phyloP scores from a whole-genome alignment of 2,329 filamentous ascomycete genomes.

The Paracoccidioides lutzii region DNA sequence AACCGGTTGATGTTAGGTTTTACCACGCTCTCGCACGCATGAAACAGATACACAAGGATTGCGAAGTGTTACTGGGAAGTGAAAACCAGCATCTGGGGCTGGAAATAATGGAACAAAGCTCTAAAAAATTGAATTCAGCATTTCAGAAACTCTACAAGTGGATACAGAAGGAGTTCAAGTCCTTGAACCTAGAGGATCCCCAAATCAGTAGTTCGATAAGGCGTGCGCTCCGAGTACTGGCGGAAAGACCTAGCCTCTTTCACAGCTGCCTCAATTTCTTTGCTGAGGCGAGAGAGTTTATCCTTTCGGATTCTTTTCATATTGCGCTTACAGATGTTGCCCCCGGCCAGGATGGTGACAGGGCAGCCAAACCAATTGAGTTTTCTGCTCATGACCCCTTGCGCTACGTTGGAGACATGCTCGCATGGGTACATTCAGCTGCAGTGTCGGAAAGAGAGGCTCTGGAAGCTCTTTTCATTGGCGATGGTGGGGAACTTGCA shows the following conservation, averaged over 20 bases:
- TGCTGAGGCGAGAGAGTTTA: conserved; percentile 74
- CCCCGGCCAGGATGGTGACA: conserved; percentile 45
- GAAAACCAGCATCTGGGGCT: conserved; percentile 80
- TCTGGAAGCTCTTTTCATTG: conserved; percentile 79
- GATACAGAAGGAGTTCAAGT: conserved; percentile 88
- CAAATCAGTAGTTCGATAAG: conserved; percentile 80
- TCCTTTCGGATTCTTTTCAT: conserved; percentile 80
- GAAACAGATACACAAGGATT: conserved; percentile 79
- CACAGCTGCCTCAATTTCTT: conserved; percentile 90
- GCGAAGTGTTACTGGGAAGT: conserved; percentile 74
- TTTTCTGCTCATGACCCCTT: conserved; percentile 83
- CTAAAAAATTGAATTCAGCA: conserved; percentile 71
- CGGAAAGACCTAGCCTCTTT: conserved; percentile 80
- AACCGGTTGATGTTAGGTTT: conserved; percentile 75
- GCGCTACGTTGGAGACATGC: conserved; percentile 90
- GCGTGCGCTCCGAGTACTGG: conserved; percentile 69
- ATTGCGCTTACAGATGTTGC: conserved; percentile 66
- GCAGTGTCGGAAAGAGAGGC: conserved; percentile 89
- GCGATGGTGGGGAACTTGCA: conserved; percentile 77
- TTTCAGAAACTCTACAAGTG: conserved; percentile 95
- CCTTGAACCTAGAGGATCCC: conserved; percentile 82
- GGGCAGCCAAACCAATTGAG: conserved; percentile 75
- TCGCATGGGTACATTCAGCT: conserved; percentile 91
- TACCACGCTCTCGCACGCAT: conserved; percentile 65
- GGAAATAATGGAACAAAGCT: conserved; percentile 83